Evolutionary conservation across 441 rosid species (phyloP).

Genomic region (Raphanus hybrid): DNA sequence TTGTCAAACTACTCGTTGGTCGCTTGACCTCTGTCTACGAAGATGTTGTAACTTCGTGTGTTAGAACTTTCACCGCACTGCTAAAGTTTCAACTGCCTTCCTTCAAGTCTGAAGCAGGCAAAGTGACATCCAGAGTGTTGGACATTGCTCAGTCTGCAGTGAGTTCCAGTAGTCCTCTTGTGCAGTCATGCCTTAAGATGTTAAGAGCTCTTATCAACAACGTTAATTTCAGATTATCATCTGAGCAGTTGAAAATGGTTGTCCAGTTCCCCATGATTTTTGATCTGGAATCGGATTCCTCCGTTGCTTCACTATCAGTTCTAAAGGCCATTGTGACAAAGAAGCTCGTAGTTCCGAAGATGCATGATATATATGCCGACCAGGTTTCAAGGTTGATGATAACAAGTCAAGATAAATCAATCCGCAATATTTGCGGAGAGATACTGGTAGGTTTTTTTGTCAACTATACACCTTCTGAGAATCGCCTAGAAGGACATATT

Average conservation of each 20-base stretch:
- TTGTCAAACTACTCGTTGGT: constrained; percentile 61
- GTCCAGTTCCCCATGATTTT: constrained; percentile 73
- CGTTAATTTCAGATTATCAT: constrained; percentile 60
- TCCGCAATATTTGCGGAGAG: constrained; percentile 75
- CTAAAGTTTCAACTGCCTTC: constrained; percentile 75
- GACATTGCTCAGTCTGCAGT: constrained; percentile 59
- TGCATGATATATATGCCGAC: constrained; percentile 57
- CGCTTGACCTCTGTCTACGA: constrained; percentile 82
- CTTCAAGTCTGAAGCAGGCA: constrained; percentile 67
- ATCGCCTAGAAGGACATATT: constrained; percentile 58
- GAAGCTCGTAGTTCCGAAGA: constrained; percentile 60
- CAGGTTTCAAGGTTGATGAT: constrained; percentile 78
- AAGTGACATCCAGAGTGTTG: constrained; percentile 63
- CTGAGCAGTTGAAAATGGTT: constrained; percentile 61
- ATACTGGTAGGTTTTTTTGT: constrained; percentile 70
- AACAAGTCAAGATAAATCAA: constrained; percentile 64
- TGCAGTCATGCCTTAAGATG: constrained; percentile 76
- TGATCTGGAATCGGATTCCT: constrained; percentile 74
- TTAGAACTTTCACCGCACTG: constrained; percentile 69
- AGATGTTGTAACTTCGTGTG: constrained; percentile 66
- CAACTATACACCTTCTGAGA: constrained; percentile 58
- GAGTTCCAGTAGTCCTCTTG: constrained; percentile 56
- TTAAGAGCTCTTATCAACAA: constrained; percentile 67
- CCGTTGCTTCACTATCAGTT: constrained; percentile 69
- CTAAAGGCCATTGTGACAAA: constrained; percentile 68